Percentiles rank a stretch among this genome's conserved stretches.
These are phyloP conservation scores for Roridomyces roridus DNA, from an alignment of 768 basidiomycete genomes.

Conservation along the genomic window DNA sequence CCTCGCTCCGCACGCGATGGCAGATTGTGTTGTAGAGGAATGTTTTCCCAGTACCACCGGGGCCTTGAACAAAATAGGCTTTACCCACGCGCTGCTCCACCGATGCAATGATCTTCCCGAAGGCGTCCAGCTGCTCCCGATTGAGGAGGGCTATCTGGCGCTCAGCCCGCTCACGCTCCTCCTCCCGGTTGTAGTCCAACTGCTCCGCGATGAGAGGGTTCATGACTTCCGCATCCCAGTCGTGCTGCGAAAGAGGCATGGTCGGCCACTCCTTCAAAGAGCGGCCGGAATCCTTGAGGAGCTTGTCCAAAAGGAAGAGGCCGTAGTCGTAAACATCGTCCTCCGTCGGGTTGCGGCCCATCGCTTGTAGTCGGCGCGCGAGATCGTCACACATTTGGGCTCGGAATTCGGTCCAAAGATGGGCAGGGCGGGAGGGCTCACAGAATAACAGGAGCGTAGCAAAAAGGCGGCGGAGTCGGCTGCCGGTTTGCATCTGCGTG, in stretches of 20 bases:
- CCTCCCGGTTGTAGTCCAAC: constrained; percentile 1
- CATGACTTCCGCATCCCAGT: neutral
- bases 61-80: constrained; percentile 9
- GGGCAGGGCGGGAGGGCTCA: neutral
- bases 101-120: neutral
- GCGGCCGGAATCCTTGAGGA: constrained; percentile 6
- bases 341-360: constrained; percentile 1
- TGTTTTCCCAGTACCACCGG: constrained; percentile 14
- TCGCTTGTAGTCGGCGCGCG: neutral
- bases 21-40: constrained; percentile 15
- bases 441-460: constrained; percentile 30
- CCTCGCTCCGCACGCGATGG: neutral
- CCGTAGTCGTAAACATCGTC: constrained; percentile 14
- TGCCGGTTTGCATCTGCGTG: constrained; percentile 38
- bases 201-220: constrained; percentile 5
- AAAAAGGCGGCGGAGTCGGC: constrained; percentile 38
- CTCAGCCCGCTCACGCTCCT: neutral
- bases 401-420: constrained; percentile 10
- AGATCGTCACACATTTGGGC: constrained; percentile 15
- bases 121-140: constrained; percentile 5
- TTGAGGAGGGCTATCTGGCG: neutral
- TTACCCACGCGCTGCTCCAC: constrained; percentile 3
- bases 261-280: neutral
- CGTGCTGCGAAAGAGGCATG: neutral
- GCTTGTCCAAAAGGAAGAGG: constrained; percentile 2